Evolutionary conservation across 768 basidiomycete species (phyloP), one percentile per base, ranked within the genome.

Genomic region (Kwoniella botswanensis): DNA sequence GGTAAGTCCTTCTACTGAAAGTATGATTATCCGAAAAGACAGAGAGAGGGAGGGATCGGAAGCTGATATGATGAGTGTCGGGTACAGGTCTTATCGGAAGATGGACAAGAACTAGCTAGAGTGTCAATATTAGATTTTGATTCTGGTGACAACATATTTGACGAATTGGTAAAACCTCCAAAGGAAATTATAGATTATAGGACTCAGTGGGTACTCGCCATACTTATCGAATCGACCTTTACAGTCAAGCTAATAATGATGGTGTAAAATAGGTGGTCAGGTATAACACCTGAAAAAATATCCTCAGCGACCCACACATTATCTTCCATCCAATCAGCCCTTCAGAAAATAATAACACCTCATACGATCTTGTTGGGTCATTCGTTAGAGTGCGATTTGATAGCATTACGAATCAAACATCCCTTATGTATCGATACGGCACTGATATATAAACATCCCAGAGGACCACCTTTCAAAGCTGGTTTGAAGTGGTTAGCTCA

Each of bases 401-500:
- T 88, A 74, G 93, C 93, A 0, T 88, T 99, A 71, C 93, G 92
- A 74, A 87, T 96, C 44, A 88, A 89, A 73, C 94, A 98, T 78
- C 89, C 94, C 0, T 85, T 88, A 62, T 93, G 93, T 79, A 92
- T 98, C 77, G 96, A 99, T 80, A 98, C 96, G 1, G 92, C 94
- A 0, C 79, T 99, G 4, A 82, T 91, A 11, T 99, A 90, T 84
- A 92, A 94, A 79, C 96, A 99, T 84, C 93, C 96, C 0, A 90
- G 93, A 21, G 94, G 96, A 1, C 88, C 93, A 52, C 94, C 96
- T 0, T 88, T 93, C 72, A 98, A 98, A 84, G 93, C 96, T 0
- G 93, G 93, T 1, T 87, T 99, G 7, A 94, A 94, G n/a, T 98
- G 94, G 94, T 88, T 99, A 56, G 93, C 93, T 56, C 92, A 92